Base-by-base conservation (phyloP, 2,329 filamentous ascomycete genomes). In the Fusarium armeniacum region DNA sequence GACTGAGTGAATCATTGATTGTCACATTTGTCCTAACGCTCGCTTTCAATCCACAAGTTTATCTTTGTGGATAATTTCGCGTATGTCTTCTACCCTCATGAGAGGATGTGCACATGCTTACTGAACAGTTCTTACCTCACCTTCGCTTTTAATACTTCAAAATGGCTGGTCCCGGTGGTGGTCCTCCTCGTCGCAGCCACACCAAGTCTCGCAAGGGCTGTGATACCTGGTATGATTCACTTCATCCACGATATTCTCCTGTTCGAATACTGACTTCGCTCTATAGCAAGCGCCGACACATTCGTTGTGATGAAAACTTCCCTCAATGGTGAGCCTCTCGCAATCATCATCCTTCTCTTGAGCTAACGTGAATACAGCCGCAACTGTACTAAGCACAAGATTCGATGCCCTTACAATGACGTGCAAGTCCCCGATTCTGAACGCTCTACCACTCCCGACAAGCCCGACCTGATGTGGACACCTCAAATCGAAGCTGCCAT, bases 371-470 rank as follows among this genome's bases (percentile, higher is more conserved):
- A 57, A 36, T 58, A 44, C 76, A 97, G 94, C 84, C 93, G 93
- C 77, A 99, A 99, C 82, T 99, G 96, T 83, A 98, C 95, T 67
- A 99, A 98, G 83, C 96, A 99, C 83, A 97, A 98, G 83, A 96
- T 97, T 76, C 92, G 94, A 76, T 99, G 96, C 82, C 96, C 97
- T 75, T 99, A 98, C 84, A 97, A 97, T 86, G 94, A 98, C 78
- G 90, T 90, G 77, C 88, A 92, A 50, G 85, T 88, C 46, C 75
- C 78, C 56, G 90, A 92, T 71, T 84, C 88, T 73, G 86, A 89
- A 72, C 84, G 88, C 71, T 85, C 87, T 51, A 85, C 87, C 38
- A 83, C 84, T 43, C 88, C 87, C 70, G 88, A 89, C 68, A 89
- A 87, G 80, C 85, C 88, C 61, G 88, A 90, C 75, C 87, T 98